Conservation (phyloP, 179 eudicot species). For the Gypsophila paniculata region DNA sequence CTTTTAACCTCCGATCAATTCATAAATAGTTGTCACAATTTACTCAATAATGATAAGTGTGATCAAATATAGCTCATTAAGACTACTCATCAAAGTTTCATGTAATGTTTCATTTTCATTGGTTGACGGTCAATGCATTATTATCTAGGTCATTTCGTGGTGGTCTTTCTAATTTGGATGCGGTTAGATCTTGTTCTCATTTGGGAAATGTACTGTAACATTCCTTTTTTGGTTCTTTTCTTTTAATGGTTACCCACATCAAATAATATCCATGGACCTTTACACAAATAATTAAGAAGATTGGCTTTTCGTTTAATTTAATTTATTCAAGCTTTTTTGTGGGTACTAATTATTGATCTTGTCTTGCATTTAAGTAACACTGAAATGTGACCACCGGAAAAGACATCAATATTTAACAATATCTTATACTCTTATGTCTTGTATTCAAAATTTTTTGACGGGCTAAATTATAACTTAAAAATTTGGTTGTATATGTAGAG, state of each 20-base stretch:
- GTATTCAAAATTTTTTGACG: too few species aligned
- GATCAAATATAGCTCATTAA: too few species aligned
- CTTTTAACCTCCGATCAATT: too few species aligned
- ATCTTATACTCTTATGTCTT: constrained; percentile 5
- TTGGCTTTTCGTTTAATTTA: constrained; percentile 17
- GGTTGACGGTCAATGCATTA: too few species aligned
- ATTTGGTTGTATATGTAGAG: too few species aligned
- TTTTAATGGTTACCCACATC: constrained; percentile 14
- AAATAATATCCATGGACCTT: neutral
- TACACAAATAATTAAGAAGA: constrained; percentile 21
- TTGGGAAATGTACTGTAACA: constrained; percentile 41
- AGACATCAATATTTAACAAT: constrained; percentile 14
- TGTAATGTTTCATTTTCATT: too few species aligned
- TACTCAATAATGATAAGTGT: too few species aligned
- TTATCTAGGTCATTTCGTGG: too few species aligned
- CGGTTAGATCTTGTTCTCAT: constrained; percentile 16
- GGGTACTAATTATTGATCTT: constrained; percentile 32
- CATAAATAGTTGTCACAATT: too few species aligned
- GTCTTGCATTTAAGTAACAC: constrained; percentile 32
- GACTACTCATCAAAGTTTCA: too few species aligned
- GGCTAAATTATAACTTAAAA: too few species aligned
- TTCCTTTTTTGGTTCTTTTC: constrained; percentile 18
- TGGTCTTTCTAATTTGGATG: neutral
- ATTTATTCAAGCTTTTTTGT: constrained; percentile 8
- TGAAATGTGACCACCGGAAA: constrained; percentile 25